These are phyloP conservation scores for Globomyces sp. DNA, from an alignment of 371 early-diverging fungal species.

Conservation along the genomic window DNA sequence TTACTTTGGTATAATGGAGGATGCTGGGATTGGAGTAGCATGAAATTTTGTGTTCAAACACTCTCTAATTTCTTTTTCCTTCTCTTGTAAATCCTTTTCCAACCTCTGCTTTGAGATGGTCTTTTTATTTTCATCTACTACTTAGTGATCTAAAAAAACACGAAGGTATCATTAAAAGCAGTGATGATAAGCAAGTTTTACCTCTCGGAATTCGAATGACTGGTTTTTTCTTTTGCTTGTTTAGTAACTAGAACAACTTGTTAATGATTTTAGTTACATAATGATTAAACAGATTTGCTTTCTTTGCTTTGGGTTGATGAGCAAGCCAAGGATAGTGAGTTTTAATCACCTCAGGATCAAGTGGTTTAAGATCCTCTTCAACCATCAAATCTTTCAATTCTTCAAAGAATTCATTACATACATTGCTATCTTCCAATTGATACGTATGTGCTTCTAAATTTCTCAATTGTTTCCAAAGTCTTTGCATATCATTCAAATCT, in stretches of 20 bases:
- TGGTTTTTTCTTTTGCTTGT: constrained; percentile 8
- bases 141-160: too few species aligned
- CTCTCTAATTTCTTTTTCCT: constrained; percentile 9
- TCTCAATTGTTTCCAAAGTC: background rate
- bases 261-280: background rate
- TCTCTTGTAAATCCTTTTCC: background rate
- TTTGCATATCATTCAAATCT: constrained; percentile 1
- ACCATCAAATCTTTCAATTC: constrained; percentile 17
- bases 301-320: background rate
- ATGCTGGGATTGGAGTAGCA: constrained; percentile 16
- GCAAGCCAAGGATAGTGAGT: constrained; percentile 16
- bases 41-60: constrained; percentile 1
- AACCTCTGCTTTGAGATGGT: constrained; percentile 10
- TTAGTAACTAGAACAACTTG: background rate
- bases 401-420: constrained; percentile 19
- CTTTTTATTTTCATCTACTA: background rate
- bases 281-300: background rate
- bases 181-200: background rate
- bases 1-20: constrained; percentile 15
- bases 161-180: too few species aligned
- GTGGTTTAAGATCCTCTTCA: constrained; percentile 7
- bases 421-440: constrained; percentile 15
- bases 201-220: background rate
- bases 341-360: background rate
- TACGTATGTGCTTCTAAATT: constrained; percentile 14